A percentile compares a stretch with the other conserved stretches of the same genome.
Conservation (phyloP, 2,329 filamentous ascomycete genomes). For the Trichophyton rubrum region DNA sequence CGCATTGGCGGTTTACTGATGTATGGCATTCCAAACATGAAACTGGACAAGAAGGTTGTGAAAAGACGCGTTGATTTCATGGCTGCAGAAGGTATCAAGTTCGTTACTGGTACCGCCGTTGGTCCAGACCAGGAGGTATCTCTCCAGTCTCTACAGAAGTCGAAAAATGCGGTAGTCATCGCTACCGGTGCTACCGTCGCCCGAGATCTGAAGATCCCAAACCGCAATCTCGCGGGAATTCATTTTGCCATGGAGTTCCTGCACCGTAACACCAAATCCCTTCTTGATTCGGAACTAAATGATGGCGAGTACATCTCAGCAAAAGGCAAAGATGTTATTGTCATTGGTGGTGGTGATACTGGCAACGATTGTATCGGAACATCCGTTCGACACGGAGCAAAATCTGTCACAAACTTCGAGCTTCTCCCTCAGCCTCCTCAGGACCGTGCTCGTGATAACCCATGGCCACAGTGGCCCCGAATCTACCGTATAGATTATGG, state of each 20-base stretch:
- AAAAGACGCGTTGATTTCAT: conserved; percentile 93
- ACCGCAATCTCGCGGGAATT: conserved; percentile 75
- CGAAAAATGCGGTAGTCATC: conserved; percentile 75
- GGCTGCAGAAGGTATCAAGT: conserved; percentile 73
- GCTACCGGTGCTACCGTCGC: conserved; percentile 88
- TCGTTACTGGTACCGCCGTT: conserved; percentile 64
- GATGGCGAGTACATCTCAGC: conserved; percentile 84
- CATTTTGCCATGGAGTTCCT: conserved; percentile 97
- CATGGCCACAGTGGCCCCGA: conserved; percentile 96
- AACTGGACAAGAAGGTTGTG: conserved; percentile 94
- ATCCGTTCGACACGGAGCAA: conserved; percentile 86
- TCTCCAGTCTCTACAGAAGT: conserved; percentile 57
- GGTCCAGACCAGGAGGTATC: conserved; percentile 59
- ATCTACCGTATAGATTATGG: conserved; percentile 98
- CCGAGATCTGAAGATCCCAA: conserved; percentile 81
- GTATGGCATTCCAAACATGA: conserved; percentile 99
- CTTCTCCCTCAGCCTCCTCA: conserved; percentile 82
- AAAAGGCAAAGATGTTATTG: conserved; percentile 89
- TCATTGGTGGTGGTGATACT: conserved; percentile 95
- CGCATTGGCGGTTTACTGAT: conserved; percentile 84
- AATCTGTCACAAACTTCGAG: conserved; percentile 94
- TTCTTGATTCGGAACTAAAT: conserved; percentile 76
- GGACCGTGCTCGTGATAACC: conserved; percentile 85
- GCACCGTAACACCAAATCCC: conserved; percentile 93
- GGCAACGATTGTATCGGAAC: conserved; percentile 98